Conservation (phyloP, 495 filamentous ascomycete genomes). For the Penicillium odoratum region DNA sequence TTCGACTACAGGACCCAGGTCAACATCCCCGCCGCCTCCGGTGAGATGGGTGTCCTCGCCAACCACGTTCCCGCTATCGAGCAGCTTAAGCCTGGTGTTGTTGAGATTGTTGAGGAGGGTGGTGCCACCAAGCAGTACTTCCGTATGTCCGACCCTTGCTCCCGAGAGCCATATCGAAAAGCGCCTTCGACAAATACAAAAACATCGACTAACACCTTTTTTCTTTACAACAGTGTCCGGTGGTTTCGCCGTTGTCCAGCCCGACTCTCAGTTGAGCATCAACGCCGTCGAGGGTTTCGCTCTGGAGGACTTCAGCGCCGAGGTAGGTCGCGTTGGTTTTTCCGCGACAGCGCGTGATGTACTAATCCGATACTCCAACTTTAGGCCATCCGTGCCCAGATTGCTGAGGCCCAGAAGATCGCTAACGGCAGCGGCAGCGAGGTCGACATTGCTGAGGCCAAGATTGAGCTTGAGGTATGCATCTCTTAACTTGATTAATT, state of each 20-base stretch:
- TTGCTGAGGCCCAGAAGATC: conserved; percentile 94
- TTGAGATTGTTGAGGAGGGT: conserved; percentile 94
- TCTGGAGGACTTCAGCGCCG: conserved; percentile 91
- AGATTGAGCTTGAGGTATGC: conserved; percentile 94
- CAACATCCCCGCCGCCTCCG: conserved; percentile 96
- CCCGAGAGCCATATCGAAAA: conserved; percentile 1
- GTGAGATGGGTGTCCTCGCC: conserved; percentile 98
- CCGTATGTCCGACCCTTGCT: conserved; percentile 64
- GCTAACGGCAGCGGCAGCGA: conserved; percentile 87
- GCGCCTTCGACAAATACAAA: not conserved
- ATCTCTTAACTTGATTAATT: not conserved
- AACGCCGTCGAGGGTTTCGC: conserved; percentile 95
- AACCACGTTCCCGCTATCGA: conserved; percentile 99
- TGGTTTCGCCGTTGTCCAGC: conserved; percentile 96
- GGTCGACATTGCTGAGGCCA: conserved; percentile 96
- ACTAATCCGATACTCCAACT: conserved; percentile 15
- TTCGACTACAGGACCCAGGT: conserved; percentile 78
- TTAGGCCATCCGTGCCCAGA: conserved; percentile 53
- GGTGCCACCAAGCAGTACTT: conserved; percentile 96
- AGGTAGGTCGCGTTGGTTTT: conserved; percentile 47
- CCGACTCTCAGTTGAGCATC: conserved; percentile 91
- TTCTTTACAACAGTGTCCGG: conserved; percentile 69
- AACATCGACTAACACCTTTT: conserved; percentile 24
- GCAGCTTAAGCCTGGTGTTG: conserved; percentile 93
- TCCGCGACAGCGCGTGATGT: conserved; percentile 6